Percentiles rank a stretch among this genome's conserved stretches.
phyloP scores from a whole-genome alignment of 805 yeast genomes.

The Lipomyces kockii region DNA sequence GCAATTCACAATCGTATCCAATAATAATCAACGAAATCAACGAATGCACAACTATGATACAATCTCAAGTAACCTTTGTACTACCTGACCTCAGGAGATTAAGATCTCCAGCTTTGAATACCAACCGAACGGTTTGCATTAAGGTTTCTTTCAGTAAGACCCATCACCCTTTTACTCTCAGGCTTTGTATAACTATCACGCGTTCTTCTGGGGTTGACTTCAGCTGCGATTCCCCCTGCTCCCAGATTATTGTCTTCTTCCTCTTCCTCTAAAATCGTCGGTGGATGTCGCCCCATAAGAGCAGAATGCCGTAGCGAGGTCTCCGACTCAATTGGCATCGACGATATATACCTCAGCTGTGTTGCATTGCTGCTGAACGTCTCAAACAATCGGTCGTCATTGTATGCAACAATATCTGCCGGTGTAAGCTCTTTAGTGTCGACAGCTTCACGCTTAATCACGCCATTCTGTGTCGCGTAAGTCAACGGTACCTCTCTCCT shows the following conservation, averaged over 20 bases:
- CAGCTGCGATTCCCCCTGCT: background rate
- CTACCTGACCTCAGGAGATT: background rate
- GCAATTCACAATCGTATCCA: background rate
- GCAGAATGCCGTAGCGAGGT: background rate
- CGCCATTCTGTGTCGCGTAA: background rate
- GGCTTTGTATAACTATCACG: background rate
- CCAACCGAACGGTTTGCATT: background rate
- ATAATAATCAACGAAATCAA: background rate
- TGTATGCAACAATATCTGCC: background rate
- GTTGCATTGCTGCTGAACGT: slow-evolving; percentile 12
- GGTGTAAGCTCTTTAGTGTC: background rate
- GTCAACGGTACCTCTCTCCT: slow-evolving; percentile 1
- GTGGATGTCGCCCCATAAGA: slow-evolving; percentile 1
- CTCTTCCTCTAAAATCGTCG: slow-evolving; percentile 15
- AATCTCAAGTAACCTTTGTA: background rate
- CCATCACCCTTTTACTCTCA: background rate
- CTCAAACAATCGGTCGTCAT: background rate
- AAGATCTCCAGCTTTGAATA: too few species aligned
- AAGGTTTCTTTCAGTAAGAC: background rate
- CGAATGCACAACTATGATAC: background rate
- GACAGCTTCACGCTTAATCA: background rate
- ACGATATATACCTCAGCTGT: slow-evolving; percentile 1
- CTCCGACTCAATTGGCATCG: background rate
- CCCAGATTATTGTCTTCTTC: slow-evolving; percentile 1
- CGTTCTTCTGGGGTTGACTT: background rate